These are phyloP conservation scores for Lasiodiplodia sp. DNA, from an alignment of 2,329 filamentous ascomycete species.

Conservation along the genomic window DNA sequence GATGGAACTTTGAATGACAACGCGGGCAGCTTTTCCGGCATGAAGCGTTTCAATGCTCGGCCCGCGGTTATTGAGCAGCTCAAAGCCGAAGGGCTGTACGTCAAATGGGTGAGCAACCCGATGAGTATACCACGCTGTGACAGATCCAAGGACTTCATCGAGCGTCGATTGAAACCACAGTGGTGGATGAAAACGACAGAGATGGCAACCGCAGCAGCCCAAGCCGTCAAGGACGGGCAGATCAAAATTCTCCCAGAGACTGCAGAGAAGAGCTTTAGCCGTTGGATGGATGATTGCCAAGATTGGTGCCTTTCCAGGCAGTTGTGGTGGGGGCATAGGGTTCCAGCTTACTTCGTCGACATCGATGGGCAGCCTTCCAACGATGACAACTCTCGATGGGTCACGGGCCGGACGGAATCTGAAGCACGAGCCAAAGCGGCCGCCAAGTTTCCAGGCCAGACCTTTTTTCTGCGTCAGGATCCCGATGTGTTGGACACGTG, in stretches of 20 bases:
- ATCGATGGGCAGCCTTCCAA: slow-evolving; percentile 73
- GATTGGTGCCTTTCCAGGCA: slow-evolving; percentile 96
- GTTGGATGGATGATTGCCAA: slow-evolving; percentile 87
- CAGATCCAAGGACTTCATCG: slow-evolving; percentile 92
- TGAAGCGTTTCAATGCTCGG: slow-evolving; percentile 91
- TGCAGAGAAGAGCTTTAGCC: slow-evolving; percentile 83
- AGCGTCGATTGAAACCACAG: slow-evolving; percentile 93
- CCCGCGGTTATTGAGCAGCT: slow-evolving; percentile 86
- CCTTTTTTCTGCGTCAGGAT: slow-evolving; percentile 81
- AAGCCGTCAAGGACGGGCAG: slow-evolving; percentile 79
- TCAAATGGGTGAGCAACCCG: slow-evolving; percentile 92
- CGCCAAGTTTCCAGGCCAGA: slow-evolving; percentile 80
- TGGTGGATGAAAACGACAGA: slow-evolving; percentile 98
- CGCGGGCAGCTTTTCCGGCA: slow-evolving; percentile 79
- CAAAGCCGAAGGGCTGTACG: slow-evolving; percentile 84
- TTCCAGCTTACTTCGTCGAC: slow-evolving; percentile 86
- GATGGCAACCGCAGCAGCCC: slow-evolving; percentile 78
- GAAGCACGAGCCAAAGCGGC: slow-evolving; percentile 83
- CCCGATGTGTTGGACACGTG: slow-evolving; percentile 94
- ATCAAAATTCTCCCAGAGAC: slow-evolving; percentile 87
- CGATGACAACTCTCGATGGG: slow-evolving; percentile 75
- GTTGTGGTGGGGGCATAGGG: slow-evolving; percentile 97
- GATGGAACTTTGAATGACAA: slow-evolving; percentile 89
- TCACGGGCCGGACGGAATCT: slow-evolving; percentile 79
- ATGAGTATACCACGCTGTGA: slow-evolving; percentile 93